Evolutionary conservation across 148 eudicot genomes (phyloP).

Genomic region (Fagopyrum homotropicum): DNA sequence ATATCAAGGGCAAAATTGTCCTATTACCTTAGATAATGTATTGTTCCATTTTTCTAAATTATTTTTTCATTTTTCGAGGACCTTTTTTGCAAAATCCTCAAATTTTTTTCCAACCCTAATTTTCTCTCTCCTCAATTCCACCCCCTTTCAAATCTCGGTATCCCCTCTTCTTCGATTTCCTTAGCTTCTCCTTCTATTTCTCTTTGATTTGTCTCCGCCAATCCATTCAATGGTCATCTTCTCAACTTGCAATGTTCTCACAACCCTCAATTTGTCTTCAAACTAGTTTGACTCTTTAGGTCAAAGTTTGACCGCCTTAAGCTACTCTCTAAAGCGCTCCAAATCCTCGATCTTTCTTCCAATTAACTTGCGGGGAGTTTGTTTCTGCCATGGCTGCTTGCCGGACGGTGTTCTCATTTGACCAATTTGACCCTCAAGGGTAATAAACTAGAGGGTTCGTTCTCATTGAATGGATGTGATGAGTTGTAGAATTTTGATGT

Average conservation of each 20-base stretch:
- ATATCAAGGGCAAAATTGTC: too few relatives aligned
- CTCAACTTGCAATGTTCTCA: constrained; percentile 33
- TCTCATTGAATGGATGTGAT: constrained; percentile 34
- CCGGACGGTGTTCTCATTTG: constrained; percentile 33
- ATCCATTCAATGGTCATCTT: constrained; percentile 16
- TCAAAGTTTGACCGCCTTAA: neutral
- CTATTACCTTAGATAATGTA: too few relatives aligned
- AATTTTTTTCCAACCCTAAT: too few relatives aligned
- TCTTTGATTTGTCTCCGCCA: too few relatives aligned
- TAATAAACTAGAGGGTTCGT: constrained; percentile 45
- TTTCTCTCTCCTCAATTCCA: too few relatives aligned
- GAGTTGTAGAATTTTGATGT: constrained; percentile 49
- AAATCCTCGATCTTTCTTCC: constrained; percentile 52
- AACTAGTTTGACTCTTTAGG: constrained; percentile 35
- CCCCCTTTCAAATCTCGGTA: too few relatives aligned
- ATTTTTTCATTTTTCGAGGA: too few relatives aligned
- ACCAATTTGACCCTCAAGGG: constrained; percentile 41
- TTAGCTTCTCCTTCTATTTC: too few relatives aligned
- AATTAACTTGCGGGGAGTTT: constrained; percentile 42
- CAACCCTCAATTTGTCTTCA: constrained; percentile 46
- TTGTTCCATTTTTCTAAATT: too few relatives aligned
- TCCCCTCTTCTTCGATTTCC: too few relatives aligned
- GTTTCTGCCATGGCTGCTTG: constrained; percentile 43
- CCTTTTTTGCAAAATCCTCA: too few relatives aligned
- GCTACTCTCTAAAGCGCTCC: constrained; percentile 18